Evolutionary conservation across 2,329 filamentous ascomycete genomes (phyloP).

Genomic region (Byssothecium circinans): DNA sequence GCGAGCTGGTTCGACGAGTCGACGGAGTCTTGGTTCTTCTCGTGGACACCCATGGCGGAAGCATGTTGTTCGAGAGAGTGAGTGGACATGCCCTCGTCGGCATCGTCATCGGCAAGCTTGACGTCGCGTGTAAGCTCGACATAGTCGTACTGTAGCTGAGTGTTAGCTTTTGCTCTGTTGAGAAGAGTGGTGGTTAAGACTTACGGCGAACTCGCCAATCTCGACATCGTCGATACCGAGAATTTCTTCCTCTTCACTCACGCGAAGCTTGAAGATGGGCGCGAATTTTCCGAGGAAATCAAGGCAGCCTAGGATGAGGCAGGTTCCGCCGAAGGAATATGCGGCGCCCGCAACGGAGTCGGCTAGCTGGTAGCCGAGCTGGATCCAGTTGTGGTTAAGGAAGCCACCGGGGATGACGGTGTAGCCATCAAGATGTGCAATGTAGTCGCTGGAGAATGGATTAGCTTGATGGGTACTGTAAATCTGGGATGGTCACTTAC

Average conservation of each 20-base stretch:
- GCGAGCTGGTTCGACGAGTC: conserved; percentile 40
- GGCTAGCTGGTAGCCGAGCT: conserved; percentile 80
- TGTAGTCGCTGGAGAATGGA: conserved; percentile 63
- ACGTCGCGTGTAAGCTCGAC: conserved; percentile 80
- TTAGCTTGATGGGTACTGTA: conserved; percentile 2
- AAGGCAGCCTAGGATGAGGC: conserved; percentile 65
- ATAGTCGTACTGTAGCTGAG: conserved; percentile 75
- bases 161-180: conserved; percentile 9
- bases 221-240: conserved; percentile 86
- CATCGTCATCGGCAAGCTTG: conserved; percentile 47
- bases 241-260: conserved; percentile 75
- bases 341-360: conserved; percentile 74
- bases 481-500: conserved; percentile 42
- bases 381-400: conserved; percentile 81
- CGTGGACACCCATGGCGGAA: conserved; percentile 36
- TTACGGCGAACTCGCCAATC: conserved; percentile 85
- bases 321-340: conserved; percentile 79
- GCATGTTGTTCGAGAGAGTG: conserved; percentile 34
- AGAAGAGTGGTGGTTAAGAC: conserved; percentile 25
- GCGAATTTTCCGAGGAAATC: conserved; percentile 75
- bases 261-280: conserved; percentile 73
- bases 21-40: conserved; percentile 43
- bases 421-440: conserved; percentile 75
- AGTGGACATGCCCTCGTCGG: conserved; percentile 40
- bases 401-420: conserved; percentile 73